phyloP scores from a whole-genome alignment of 2,329 filamentous ascomycete species.

The Penicillium sp. region DNA sequence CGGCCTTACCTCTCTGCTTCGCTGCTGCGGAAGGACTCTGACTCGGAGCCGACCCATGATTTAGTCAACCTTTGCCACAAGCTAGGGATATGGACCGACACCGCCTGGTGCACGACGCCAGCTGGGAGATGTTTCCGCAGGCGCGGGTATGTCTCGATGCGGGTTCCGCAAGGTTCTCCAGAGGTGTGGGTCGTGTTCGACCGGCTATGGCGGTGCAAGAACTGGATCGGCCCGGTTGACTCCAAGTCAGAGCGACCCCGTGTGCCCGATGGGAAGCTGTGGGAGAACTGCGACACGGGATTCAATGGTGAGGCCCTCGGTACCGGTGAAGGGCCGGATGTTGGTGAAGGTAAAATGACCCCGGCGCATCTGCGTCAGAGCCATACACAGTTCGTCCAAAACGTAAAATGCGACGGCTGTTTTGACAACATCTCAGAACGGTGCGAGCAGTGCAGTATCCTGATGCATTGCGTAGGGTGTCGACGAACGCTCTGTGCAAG shows the following conservation, averaged over 20 bases:
- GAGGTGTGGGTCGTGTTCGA: constrained; percentile 67
- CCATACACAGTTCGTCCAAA: constrained; percentile 56
- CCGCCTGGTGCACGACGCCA: constrained; percentile 62
- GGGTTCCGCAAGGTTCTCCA: constrained; percentile 56
- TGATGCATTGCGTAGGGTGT: constrained; percentile 64
- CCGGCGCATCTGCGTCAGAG: constrained; percentile 58
- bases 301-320: constrained; percentile 59
- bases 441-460: constrained; percentile 62
- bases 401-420: constrained; percentile 58
- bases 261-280: constrained; percentile 54
- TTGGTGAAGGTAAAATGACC: constrained; percentile 56
- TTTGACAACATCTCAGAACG: constrained; percentile 56
- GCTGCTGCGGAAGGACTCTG: constrained; percentile 58
- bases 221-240: constrained; percentile 55
- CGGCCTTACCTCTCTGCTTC: constrained; percentile 61
- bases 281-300: constrained; percentile 59
- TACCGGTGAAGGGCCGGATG: constrained; percentile 46
- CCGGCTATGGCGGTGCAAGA: constrained; percentile 60
- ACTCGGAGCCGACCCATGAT: constrained; percentile 63
- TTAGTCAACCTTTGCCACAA: constrained; percentile 61
- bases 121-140: constrained; percentile 58
- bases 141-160: constrained; percentile 59
- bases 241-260: constrained; percentile 28
- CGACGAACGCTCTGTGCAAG: constrained; percentile 62
- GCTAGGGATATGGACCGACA: constrained; percentile 63